These are phyloP conservation scores for Suillus fuscotomentosus DNA, from an alignment of 768 basidiomycete species.

Conservation along the genomic window DNA sequence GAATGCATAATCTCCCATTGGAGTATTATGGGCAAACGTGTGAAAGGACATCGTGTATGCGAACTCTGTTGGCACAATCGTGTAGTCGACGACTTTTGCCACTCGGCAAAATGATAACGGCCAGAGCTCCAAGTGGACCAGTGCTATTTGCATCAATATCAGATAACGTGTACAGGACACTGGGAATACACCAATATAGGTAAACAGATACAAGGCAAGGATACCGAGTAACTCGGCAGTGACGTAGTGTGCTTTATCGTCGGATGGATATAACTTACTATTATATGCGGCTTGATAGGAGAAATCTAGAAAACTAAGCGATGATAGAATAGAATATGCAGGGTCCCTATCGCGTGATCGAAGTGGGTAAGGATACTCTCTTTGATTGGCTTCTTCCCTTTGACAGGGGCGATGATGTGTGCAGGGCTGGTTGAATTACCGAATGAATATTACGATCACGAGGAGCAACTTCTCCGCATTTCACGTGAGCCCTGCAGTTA, in stretches of 20 bases:
- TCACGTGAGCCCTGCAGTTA: constrained; percentile 68
- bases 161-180: background rate
- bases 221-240: background rate
- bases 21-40: background rate
- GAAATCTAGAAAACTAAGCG: too few relatives aligned
- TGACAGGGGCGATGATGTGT: constrained; percentile 21
- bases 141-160: background rate
- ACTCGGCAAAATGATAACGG: background rate
- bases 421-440: constrained; percentile 22
- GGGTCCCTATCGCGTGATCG: constrained; percentile 25
- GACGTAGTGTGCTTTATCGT: background rate
- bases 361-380: constrained; percentile 22
- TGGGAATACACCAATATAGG: background rate
- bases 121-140: background rate
- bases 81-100: background rate
- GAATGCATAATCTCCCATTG: background rate
- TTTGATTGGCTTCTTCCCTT: constrained; percentile 29
- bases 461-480: constrained; percentile 83
- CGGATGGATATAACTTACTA: background rate
- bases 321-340: background rate
- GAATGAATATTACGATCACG: constrained; percentile 58
- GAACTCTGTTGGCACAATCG: background rate
- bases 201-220: background rate
- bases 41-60: background rate
- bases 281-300: background rate